Evolutionary conservation across 2,329 filamentous ascomycete genomes (phyloP).

Genomic region (Emydomyces testavorans): DNA sequence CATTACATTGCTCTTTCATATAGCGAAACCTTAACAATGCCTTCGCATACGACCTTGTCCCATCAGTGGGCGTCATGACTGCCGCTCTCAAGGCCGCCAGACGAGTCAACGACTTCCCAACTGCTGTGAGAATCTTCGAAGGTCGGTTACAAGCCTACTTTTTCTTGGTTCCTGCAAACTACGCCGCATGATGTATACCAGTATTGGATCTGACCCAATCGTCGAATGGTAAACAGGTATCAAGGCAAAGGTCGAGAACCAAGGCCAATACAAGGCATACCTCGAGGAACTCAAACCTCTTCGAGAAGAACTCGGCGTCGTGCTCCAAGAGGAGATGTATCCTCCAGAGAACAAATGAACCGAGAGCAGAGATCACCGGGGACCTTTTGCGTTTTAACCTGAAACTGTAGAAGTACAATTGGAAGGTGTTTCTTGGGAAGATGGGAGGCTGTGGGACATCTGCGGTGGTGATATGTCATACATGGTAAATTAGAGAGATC

Average conservation of each 20-base stretch:
- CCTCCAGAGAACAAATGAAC: slow-evolving; percentile 43
- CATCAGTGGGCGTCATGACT: slow-evolving; percentile 77
- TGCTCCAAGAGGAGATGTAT: slow-evolving; percentile 86
- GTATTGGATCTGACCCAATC: background rate
- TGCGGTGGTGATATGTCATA: slow-evolving; percentile 1
- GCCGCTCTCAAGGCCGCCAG: slow-evolving; percentile 88
- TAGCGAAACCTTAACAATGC: slow-evolving; percentile 97
- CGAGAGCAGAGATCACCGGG: background rate
- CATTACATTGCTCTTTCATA: background rate
- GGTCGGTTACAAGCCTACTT: slow-evolving; percentile 48
- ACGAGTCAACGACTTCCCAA: slow-evolving; percentile 96
- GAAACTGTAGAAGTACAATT: slow-evolving; percentile 7
- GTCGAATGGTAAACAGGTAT: slow-evolving; percentile 51
- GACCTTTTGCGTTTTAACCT: background rate
- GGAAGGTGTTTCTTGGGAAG: slow-evolving; percentile 9
- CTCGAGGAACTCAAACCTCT: slow-evolving; percentile 84
- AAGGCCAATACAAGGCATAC: slow-evolving; percentile 91
- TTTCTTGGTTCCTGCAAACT: background rate
- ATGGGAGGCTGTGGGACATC: background rate
- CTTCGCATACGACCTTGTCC: slow-evolving; percentile 99
- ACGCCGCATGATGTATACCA: background rate
- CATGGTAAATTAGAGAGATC: slow-evolving; percentile 5
- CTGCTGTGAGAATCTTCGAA: slow-evolving; percentile 96
- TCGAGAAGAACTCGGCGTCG: slow-evolving; percentile 84
- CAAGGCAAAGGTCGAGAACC: slow-evolving; percentile 99